Conservation (phyloP, 2,329 filamentous ascomycete genomes). For the Aurifilum marmelostoma region DNA sequence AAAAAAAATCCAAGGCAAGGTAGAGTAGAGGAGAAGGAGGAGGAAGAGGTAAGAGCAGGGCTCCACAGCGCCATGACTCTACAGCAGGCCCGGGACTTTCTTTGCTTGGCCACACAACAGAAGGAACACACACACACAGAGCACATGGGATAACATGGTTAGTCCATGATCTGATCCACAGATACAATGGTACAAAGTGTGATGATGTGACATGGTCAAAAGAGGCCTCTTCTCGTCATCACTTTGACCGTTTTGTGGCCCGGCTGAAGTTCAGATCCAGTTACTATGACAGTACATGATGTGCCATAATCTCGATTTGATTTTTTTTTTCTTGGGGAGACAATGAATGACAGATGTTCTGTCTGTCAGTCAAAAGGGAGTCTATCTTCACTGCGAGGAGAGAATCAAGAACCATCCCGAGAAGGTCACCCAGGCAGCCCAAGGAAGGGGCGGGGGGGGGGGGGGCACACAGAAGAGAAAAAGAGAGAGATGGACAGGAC, state of each 20-base stretch:
- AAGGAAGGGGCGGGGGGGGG: neutral
- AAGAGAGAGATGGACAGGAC: neutral
- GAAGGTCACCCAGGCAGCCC: neutral
- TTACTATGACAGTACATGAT: conserved; percentile 1
- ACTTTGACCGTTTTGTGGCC: neutral
- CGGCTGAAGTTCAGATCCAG: neutral
- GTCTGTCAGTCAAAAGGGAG: neutral
- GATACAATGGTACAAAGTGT: conserved; percentile 3
- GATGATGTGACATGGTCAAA: conserved; percentile 16
- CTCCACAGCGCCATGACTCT: conserved; percentile 17
- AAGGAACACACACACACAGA: neutral
- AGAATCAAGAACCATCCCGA: neutral
- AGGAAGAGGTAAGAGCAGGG: conserved; percentile 1
- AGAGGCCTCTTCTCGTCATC: neutral
- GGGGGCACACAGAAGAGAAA: neutral
- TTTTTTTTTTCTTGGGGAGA: neutral
- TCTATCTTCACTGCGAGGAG: neutral
- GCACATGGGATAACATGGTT: conserved; percentile 13
- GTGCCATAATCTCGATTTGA: neutral
- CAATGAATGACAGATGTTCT: neutral
- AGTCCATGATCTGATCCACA: conserved; percentile 5
- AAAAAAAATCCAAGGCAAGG: conserved; percentile 2
- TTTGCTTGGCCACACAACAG: neutral
- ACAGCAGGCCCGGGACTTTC: conserved; percentile 8
- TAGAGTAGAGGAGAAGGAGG: conserved; percentile 12